These are phyloP conservation scores for Avena eriantha DNA, from an alignment of 176 grass and related monocot genomes.

Conservation along the genomic window DNA sequence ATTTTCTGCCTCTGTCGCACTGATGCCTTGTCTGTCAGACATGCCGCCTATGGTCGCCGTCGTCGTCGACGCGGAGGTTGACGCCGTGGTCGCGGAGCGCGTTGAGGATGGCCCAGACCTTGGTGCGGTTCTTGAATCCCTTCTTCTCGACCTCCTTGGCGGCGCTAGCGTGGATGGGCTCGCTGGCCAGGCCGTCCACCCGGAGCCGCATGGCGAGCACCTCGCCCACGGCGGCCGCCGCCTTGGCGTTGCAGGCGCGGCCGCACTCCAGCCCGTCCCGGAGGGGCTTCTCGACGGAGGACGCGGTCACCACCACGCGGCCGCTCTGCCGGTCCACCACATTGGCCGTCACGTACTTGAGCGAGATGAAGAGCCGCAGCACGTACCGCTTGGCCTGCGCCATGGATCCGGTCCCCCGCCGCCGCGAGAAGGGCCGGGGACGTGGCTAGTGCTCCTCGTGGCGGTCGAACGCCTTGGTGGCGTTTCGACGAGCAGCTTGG, in stretches of 20 bases:
- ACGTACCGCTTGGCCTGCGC: slow-evolving; percentile 74
- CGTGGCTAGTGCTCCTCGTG: neutral
- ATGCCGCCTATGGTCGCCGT: slow-evolving; percentile 44
- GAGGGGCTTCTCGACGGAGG: slow-evolving; percentile 81
- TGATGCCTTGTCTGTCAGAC: slow-evolving; percentile 24
- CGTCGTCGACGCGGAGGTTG: slow-evolving; percentile 64
- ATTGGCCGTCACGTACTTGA: slow-evolving; percentile 97
- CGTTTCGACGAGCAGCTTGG: slow-evolving; percentile 46
- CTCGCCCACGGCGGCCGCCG: slow-evolving; percentile 71
- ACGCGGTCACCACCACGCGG: slow-evolving; percentile 68
- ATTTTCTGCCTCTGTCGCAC: neutral
- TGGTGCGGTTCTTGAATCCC: slow-evolving; percentile 82
- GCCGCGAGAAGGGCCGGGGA: neutral
- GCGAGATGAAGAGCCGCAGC: slow-evolving; percentile 92
- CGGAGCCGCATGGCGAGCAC: slow-evolving; percentile 88
- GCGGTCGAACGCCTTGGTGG: neutral
- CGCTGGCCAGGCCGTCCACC: slow-evolving; percentile 72
- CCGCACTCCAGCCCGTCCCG: slow-evolving; percentile 72
- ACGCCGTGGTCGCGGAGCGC: slow-evolving; percentile 64
- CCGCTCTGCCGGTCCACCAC: slow-evolving; percentile 84
- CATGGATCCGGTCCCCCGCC: neutral
- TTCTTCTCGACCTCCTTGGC: slow-evolving; percentile 89
- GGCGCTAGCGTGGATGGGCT: slow-evolving; percentile 73
- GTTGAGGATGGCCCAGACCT: slow-evolving; percentile 85
- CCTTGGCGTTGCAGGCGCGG: slow-evolving; percentile 89